Evolutionary conservation across 2,329 filamentous ascomycete genomes (phyloP), one percentile per base, ranked within the genome.

Genomic region (Juglanconis oblonga): DNA sequence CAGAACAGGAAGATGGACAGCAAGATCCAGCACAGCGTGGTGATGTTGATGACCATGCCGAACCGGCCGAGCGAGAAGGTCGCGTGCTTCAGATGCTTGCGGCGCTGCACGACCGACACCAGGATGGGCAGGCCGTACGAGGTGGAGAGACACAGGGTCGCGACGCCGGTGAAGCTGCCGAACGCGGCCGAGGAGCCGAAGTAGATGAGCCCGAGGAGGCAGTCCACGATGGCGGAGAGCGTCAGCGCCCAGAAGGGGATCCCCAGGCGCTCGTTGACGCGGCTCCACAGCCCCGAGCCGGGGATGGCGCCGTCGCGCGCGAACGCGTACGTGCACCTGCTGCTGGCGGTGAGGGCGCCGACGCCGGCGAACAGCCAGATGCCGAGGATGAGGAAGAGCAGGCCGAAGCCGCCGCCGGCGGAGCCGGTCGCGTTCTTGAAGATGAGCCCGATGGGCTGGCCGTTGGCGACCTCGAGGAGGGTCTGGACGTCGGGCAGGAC

Each of bases 351-450:
- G 24, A 92, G 76, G 1, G 89, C 87, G 6, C 89, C 89, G 38
- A 89, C 86, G 24, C 90, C 90, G 1, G 90, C 89, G 68, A 93
- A 92, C 70, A 93, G 81, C 61, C 89, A 79, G 67, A 94, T 91
- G 1, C 89, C 89, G 31, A 93, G 80, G 65, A 94, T 86, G 2
- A 93, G 76, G 72, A 93, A 89, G 13, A 92, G 79, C 5, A 93
- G 79, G 0, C 87, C 89, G 65, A 94, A 92, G 0, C 90, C 90
- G 31, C 89, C 90, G 5, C 78, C 85, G 1, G 87, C 81, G 24
- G 87, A 90, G 1, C 89, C 89, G 0, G 90, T 92, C 9, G 87
- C 89, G 0, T 78, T 86, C 74, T 90, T 90, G 81, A 93, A 93
- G 36, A 93, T 76, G 4, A 88, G 77, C 8, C 88, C 89, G 63